Percentiles rank a stretch among this genome's conserved stretches.
phyloP scores from a whole-genome alignment of 2,329 filamentous ascomycete species.

The Sclerotinia trifoliorum region DNA sequence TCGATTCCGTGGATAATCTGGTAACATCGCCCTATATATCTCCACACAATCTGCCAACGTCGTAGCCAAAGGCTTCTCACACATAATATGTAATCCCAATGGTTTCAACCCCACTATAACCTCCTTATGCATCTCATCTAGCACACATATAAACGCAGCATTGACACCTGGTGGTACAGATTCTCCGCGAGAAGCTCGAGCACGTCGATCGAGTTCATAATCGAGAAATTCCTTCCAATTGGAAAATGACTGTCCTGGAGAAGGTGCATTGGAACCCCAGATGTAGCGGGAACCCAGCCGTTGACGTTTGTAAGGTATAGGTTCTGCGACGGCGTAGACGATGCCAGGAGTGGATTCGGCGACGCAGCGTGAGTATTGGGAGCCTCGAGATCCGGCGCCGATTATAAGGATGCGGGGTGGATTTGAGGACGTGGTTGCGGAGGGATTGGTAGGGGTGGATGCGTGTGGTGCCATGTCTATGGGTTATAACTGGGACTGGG shows the following conservation, averaged over 20 bases:
- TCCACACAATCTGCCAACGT: slow-evolving; percentile 73
- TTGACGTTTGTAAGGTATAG: slow-evolving; percentile 71
- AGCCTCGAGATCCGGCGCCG: slow-evolving; percentile 77
- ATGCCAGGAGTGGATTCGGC: slow-evolving; percentile 62
- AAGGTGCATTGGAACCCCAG: slow-evolving; percentile 56
- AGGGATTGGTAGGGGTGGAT: slow-evolving; percentile 24
- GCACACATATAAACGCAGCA: slow-evolving; percentile 68
- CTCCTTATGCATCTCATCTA: slow-evolving; percentile 85
- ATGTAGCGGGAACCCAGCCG: slow-evolving; percentile 71
- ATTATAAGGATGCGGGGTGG: slow-evolving; percentile 73
- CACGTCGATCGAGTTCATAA: slow-evolving; percentile 66
- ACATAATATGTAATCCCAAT: slow-evolving; percentile 78
- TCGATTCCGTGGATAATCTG: slow-evolving; percentile 39
- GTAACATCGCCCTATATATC: slow-evolving; percentile 62
- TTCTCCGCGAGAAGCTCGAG: slow-evolving; percentile 50
- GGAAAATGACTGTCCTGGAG: slow-evolving; percentile 65
- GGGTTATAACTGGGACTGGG: background rate
- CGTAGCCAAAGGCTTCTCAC: slow-evolving; percentile 90
- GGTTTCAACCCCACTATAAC: slow-evolving; percentile 73
- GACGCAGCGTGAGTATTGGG: slow-evolving; percentile 69
- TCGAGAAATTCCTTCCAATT: slow-evolving; percentile 74
- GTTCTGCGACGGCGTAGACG: slow-evolving; percentile 79
- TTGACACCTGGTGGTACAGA: slow-evolving; percentile 46
- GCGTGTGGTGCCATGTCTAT: slow-evolving; percentile 37
- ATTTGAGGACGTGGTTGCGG: slow-evolving; percentile 33